Conservation (phyloP, 306 rosid genomes). For the Cercis canadensis region DNA sequence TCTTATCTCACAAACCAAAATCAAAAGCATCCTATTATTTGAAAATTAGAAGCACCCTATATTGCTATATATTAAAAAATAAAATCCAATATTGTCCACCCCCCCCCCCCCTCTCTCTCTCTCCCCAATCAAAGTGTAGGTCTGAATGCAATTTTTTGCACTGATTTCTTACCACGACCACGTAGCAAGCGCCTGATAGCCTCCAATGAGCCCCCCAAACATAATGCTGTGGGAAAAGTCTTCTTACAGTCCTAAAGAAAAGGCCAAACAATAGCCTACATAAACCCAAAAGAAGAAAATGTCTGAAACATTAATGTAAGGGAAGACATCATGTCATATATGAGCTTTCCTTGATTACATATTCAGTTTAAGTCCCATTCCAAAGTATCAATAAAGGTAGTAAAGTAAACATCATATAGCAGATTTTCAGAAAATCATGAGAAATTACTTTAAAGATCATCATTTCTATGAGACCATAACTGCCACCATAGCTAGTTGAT, state of each 20-base stretch:
- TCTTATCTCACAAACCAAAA: background rate
- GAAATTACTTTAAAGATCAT: background rate
- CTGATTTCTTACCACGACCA: conserved; percentile 56
- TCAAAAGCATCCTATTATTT: conserved; percentile 8
- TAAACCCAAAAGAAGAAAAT: background rate
- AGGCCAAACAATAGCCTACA: background rate
- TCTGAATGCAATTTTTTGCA: background rate
- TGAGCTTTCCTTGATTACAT: background rate
- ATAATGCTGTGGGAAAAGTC: conserved; percentile 83
- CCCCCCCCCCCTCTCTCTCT: too few relatives aligned
- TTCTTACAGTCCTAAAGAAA: conserved; percentile 76
- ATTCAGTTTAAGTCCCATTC: background rate
- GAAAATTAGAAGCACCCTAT: too few relatives aligned
- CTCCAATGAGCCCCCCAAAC: conserved; percentile 84
- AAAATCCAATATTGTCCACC: too few relatives aligned
- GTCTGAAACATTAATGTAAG: background rate
- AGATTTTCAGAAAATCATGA: too few relatives aligned
- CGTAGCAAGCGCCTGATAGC: conserved; percentile 61
- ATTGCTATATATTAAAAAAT: too few relatives aligned
- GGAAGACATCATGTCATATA: background rate
- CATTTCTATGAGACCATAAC: too few relatives aligned
- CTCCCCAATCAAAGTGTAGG: background rate
- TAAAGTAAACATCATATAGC: background rate
- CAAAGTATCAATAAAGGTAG: background rate
- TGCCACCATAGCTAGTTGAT: too few relatives aligned